Base-by-base conservation (phyloP, 768 basidiomycete species). In the Phylloporus sp. region DNA sequence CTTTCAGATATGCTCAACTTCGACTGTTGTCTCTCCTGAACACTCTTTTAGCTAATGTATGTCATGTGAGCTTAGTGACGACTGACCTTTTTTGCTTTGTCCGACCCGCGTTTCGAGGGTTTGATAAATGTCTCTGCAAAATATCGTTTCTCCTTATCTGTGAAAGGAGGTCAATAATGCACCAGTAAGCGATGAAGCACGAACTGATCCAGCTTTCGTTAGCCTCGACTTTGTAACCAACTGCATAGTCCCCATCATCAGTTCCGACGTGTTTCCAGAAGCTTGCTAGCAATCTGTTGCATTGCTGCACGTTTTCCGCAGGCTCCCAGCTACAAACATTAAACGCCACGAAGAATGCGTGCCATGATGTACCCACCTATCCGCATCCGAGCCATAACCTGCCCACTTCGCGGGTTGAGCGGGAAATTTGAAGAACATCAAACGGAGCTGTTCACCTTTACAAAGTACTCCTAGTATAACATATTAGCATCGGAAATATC, bases 221-320 rank as follows among this genome's bases (percentile, higher is more conserved):
- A 15, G 85, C 78, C n/a, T 60, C 35, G 12, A 76, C 63, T 13
- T 66, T 67, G 40, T 78, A 69, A 8, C 81, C 84, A 28, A 74
- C 51, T 10, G 55, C 39, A 65, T 85, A 85, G 58, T 85, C 82
- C 0, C 73, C 44, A 47, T 85, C 62, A 52, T 87, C 82, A 16
- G 64, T 63, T 2, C 85, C 85, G 18, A 88, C 57, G 46, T 84
- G 74, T 6, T 66, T 61, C 83, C 83, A 85, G 62, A 89, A 89
- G 54, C 80, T 82, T n/a, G 64, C 54, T 23, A 87, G 67, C 15
- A 89, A 72, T 18, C 81, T 76, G 15, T 76, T 66, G 60, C 87
- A 89, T 24, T 75, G 70, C 31, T 63, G 57, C 13, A 89, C 72
- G 61, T 89, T 86, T 7, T 67, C 68, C 45, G 74, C 68, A 11